Conservation (phyloP, 1,139 yeast genomes). For the Debaryomyces singareniensis region DNA sequence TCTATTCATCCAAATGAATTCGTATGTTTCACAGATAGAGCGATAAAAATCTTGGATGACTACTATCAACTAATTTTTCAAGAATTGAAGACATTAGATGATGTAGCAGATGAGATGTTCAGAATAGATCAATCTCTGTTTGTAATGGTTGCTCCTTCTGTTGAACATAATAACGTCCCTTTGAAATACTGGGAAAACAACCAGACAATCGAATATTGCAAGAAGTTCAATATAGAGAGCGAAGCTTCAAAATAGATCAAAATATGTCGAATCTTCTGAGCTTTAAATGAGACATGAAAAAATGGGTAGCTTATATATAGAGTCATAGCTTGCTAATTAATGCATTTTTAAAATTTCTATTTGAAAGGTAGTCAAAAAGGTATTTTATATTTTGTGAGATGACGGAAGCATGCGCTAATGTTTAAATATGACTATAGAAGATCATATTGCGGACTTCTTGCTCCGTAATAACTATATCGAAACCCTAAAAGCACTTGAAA, state of each 20-base stretch:
- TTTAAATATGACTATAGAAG: slow-evolving; percentile 2
- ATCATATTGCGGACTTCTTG: slow-evolving; percentile 47
- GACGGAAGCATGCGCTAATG: too few species aligned
- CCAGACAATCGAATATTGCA: slow-evolving; percentile 29
- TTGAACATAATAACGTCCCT: slow-evolving; percentile 9
- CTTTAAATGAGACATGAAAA: too few species aligned
- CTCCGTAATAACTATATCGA: slow-evolving; percentile 34
- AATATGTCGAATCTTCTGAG: background rate
- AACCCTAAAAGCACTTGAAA: slow-evolving; percentile 44
- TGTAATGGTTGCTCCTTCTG: slow-evolving; percentile 23
- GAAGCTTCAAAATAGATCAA: background rate
- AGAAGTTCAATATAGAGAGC: slow-evolving; percentile 16
- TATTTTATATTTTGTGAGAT: too few species aligned
- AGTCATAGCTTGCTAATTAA: too few species aligned
- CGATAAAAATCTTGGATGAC: background rate
- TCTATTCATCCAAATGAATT: slow-evolving; percentile 3
- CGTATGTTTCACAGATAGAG: slow-evolving; percentile 5
- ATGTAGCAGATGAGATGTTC: slow-evolving; percentile 9
- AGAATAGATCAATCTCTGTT: slow-evolving; percentile 20
- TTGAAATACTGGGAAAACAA: slow-evolving; percentile 30
- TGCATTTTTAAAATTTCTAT: too few species aligned
- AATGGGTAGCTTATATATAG: too few species aligned
- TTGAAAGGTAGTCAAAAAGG: too few species aligned
- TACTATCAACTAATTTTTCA: slow-evolving; percentile 16
- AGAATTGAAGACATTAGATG: slow-evolving; percentile 13